Evolutionary conservation across 371 early-diverging fungal genomes (phyloP), one percentile per base, ranked within the genome.

Genomic region (Fennellomyces sp.): DNA sequence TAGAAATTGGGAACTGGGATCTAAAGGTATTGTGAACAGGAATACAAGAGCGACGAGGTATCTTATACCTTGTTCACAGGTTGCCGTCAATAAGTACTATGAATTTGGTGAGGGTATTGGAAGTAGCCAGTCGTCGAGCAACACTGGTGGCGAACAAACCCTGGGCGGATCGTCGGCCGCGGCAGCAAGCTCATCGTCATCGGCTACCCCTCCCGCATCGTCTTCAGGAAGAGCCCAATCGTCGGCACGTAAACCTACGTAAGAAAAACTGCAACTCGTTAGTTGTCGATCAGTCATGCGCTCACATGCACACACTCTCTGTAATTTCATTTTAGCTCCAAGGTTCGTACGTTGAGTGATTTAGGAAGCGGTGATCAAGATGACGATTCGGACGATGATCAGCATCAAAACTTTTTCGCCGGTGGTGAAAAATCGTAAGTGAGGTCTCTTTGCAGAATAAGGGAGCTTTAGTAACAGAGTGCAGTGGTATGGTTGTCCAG

Each of bases 391-490:
- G 80, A 83, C 12, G 86, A 83, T 17, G 78, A 91, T 19, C 89
- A 88, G 25, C 78, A 65, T 29, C 84, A 94, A 65, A 89, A 89
- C 61, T 86, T 83, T 30, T 94, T 88, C 76, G 88, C 94, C 19
- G 95, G 95, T 12, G 95, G 95, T 27, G 95, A 94, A 69, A 90
- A 90, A 75, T 90, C 91, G 88, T 91, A 77, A 33, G 88, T 77
- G 8, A 29, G 15, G 10, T 26, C 13, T 27, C 33, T n/a, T n/a
- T n/a, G n/a, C n/a, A n/a, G n/a, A 11, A 27, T 19, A 5, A 30
- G 3, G 33, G 19, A 31, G 21, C 6, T 3, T 10, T 52, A 11
- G 23, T 11, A 35, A 19, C 2, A 19, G 6, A n/a, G 15, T 15
- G 49, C 47, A 88, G 88, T 52, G 89, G 89, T 13, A 87, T 90